These are phyloP conservation scores for Leccinum olivaceopallidum DNA, from an alignment of 768 basidiomycete genomes.

Conservation along the genomic window DNA sequence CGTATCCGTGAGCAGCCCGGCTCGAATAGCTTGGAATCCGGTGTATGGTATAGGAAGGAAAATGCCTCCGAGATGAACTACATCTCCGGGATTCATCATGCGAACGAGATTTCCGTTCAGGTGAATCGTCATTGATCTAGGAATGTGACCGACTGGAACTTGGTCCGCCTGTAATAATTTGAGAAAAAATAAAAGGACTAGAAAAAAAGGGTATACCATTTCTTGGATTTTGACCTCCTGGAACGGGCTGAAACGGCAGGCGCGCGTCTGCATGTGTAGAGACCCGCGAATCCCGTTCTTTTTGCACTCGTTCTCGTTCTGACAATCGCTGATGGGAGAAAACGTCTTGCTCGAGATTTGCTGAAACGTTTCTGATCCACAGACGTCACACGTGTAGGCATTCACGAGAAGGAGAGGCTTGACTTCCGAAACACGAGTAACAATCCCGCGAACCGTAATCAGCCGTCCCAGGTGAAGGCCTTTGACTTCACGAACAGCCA, in stretches of 20 bases:
- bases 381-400: constrained; percentile 97
- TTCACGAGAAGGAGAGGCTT: constrained; percentile 97
- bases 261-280: constrained; percentile 97
- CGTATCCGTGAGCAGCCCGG: constrained; percentile 95
- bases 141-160: constrained; percentile 99
- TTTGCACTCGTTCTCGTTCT: constrained; percentile 81
- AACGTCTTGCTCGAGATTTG: constrained; percentile 93
- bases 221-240: constrained; percentile 99
- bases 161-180: constrained; percentile 76
- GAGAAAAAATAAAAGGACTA: constrained; percentile 2
- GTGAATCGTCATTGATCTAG: constrained; percentile 97
- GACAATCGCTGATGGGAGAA: constrained; percentile 84
- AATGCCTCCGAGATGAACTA: constrained; percentile 93
- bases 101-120: constrained; percentile 89
- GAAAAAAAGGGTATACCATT: constrained; percentile 59
- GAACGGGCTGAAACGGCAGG: constrained; percentile 95
- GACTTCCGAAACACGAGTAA: constrained; percentile 98
- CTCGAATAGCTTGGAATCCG: constrained; percentile 95
- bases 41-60: constrained; percentile 98
- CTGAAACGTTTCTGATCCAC: constrained; percentile 98
- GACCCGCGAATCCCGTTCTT: constrained; percentile 87
- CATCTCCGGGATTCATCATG: constrained; percentile 91
- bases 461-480: constrained; percentile 85
- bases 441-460: constrained; percentile 96
- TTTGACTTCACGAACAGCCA: constrained; percentile 92